phyloP scores from a whole-genome alignment of 2,329 filamentous ascomycete species.

The Aspergillus vadensis region DNA sequence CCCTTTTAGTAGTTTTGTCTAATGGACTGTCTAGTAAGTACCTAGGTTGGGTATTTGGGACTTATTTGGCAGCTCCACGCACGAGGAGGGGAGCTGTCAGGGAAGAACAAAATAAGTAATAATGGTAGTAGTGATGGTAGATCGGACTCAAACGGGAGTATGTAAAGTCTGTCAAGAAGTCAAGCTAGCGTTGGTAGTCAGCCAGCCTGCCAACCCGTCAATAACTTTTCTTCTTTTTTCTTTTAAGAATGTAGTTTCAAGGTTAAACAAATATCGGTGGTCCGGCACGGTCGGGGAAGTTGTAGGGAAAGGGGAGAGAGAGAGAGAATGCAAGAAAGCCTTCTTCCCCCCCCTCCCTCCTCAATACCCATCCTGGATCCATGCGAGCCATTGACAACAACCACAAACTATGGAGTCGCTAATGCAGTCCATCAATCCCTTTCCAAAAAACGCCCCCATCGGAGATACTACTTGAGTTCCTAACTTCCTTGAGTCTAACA shows the following conservation, averaged over 20 bases:
- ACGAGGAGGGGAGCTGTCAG: background rate
- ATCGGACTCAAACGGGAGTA: no score
- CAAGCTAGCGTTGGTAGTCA: background rate
- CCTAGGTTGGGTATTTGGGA: no score
- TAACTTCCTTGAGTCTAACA: background rate
- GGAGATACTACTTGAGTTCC: background rate
- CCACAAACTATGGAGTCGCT: background rate
- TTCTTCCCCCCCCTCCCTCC: background rate
- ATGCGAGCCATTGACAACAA: background rate
- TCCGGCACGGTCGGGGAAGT: slow-evolving; percentile 1
- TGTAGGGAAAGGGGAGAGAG: background rate
- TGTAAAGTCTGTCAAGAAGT: no score
- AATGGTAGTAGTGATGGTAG: no score
- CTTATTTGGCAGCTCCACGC: background rate
- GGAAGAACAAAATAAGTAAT: background rate
- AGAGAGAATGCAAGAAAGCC: background rate
- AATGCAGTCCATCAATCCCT: background rate
- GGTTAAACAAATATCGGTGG: background rate
- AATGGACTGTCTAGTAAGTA: no score
- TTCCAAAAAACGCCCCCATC: background rate
- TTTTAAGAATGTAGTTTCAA: background rate
- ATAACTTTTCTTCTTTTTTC: background rate
- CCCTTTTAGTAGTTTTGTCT: background rate
- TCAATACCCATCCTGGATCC: background rate
- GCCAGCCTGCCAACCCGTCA: background rate